Percentiles rank a stretch among this genome's conserved stretches.
phyloP scores from a whole-genome alignment of 768 basidiomycete species.

The Pleurotus platypus region DNA sequence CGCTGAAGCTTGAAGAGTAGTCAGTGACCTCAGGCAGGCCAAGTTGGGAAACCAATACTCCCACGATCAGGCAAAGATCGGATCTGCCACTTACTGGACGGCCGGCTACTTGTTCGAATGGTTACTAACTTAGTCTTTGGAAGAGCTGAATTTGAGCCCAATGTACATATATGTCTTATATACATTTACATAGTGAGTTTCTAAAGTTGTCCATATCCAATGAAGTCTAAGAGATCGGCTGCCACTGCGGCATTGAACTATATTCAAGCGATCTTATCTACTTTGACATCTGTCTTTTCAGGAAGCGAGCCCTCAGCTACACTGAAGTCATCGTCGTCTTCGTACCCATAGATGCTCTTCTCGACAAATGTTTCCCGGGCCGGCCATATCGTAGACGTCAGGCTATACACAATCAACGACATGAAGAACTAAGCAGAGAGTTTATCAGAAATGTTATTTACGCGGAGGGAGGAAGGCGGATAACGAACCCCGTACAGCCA shows the following conservation, averaged over 20 bases:
- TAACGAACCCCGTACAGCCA: conserved; percentile 72
- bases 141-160: too few relatives aligned
- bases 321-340: conserved; percentile 9
- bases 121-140: too few relatives aligned
- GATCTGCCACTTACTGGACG: too few relatives aligned
- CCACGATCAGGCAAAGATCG: too few relatives aligned
- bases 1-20: too few relatives aligned
- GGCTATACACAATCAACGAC: conserved; percentile 29
- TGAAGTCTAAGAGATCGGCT: too few relatives aligned
- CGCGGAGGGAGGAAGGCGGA: not conserved
- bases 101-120: too few relatives aligned
- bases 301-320: not conserved
- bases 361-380: conserved; percentile 39
- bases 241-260: not conserved
- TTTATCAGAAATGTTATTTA: not conserved
- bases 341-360: conserved; percentile 26
- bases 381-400: conserved; percentile 35
- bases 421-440: conserved; percentile 31
- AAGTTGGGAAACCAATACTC: too few relatives aligned
- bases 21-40: too few relatives aligned
- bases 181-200: too few relatives aligned
- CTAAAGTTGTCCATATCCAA: too few relatives aligned
- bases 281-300: not conserved
- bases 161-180: too few relatives aligned
- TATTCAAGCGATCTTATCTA: not conserved